Percentiles rank a stretch among this genome's conserved stretches.
Conservation (phyloP, 2,329 filamentous ascomycete genomes). For the Penicillium sp. region DNA sequence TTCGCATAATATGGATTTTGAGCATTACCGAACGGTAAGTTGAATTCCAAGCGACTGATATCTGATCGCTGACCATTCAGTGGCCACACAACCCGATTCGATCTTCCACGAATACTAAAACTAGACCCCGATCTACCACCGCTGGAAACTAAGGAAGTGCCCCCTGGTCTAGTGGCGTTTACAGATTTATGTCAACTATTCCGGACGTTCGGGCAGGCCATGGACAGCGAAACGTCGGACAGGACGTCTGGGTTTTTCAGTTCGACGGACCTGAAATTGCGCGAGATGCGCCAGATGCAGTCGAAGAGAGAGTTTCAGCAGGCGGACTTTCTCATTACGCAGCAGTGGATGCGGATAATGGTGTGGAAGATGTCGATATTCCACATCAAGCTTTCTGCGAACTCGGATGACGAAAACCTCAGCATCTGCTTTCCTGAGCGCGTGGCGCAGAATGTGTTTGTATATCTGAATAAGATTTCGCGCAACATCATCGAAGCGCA, state of each 20-base stretch:
- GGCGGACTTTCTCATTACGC: conserved; percentile 14
- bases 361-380: conserved; percentile 15
- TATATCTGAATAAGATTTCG: conserved; percentile 12
- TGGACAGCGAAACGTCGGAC: conserved; percentile 9
- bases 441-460: conserved; percentile 10
- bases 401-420: conserved; percentile 11
- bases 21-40: conserved; percentile 13
- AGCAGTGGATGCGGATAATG: conserved; percentile 15
- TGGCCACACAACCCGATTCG: conserved; percentile 13
- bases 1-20: conserved; percentile 15
- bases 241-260: conserved; percentile 11
- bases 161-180: conserved; percentile 10
- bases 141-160: conserved; percentile 10
- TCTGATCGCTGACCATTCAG: conserved; percentile 1
- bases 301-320: conserved; percentile 12
- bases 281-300: conserved; percentile 9
- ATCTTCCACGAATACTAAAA: conserved; percentile 8
- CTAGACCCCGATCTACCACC: conserved; percentile 11
- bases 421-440: conserved; percentile 12
- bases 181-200: conserved; percentile 14
- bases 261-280: conserved; percentile 3
- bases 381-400: conserved; percentile 12
- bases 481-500: conserved; percentile 15
- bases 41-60: neutral
- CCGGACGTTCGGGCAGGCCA: conserved; percentile 11